Conservation (phyloP, 345 rosid species). For the Lumnitzera littorea region DNA sequence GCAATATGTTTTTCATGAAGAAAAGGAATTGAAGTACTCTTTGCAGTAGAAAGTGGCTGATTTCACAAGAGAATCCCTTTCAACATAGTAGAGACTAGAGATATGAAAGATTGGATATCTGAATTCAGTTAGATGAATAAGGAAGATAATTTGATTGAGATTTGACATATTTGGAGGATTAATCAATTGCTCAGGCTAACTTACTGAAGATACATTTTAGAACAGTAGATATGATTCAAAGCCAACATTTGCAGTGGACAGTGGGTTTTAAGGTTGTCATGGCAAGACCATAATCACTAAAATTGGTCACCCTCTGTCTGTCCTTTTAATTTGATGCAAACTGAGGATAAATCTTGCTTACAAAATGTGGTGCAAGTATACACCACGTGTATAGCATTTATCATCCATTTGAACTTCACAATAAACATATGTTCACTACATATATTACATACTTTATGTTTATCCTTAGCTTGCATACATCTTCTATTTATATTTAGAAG, state of each 20-base stretch:
- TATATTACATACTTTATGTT: too few species aligned
- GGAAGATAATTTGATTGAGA: slow-evolving; percentile 84
- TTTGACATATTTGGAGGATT: slow-evolving; percentile 73
- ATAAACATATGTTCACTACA: too few species aligned
- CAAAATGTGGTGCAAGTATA: too few species aligned
- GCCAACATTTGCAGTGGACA: not conserved
- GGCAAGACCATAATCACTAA: too few species aligned
- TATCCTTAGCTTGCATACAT: too few species aligned
- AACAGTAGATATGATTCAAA: not conserved
- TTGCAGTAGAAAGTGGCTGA: slow-evolving; percentile 26
- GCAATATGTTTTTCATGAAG: slow-evolving; percentile 32
- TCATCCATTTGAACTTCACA: too few species aligned
- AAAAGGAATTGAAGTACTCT: slow-evolving; percentile 13
- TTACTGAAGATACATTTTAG: slow-evolving; percentile 35
- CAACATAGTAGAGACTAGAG: slow-evolving; percentile 24
- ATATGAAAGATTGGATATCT: slow-evolving; percentile 33
- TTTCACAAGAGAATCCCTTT: slow-evolving; percentile 18
- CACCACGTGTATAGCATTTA: too few species aligned
- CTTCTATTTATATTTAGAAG: too few species aligned
- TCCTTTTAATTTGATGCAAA: too few species aligned
- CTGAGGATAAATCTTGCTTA: too few species aligned
- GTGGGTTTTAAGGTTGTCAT: too few species aligned
- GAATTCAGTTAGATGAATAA: slow-evolving; percentile 54
- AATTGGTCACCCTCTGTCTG: too few species aligned
- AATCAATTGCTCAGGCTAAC: slow-evolving; percentile 66